phyloP scores from a whole-genome alignment of 2,329 filamentous ascomycete genomes.

The Lasiodiplodia hormozganensis region DNA sequence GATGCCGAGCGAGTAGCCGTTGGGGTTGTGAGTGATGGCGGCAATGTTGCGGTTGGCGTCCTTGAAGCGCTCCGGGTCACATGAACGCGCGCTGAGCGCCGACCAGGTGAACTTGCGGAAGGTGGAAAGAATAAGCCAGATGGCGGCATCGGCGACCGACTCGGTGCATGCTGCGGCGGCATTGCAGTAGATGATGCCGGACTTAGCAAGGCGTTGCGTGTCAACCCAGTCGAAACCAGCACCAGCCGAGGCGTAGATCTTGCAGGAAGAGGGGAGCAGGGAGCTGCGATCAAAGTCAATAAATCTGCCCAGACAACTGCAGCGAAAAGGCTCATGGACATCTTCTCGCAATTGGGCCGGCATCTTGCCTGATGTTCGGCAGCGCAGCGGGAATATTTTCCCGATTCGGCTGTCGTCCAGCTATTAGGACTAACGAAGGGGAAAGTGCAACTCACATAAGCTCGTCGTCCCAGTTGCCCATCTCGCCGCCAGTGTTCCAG shows the following conservation, averaged over 20 bases:
- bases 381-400: conserved; percentile 22
- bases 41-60: conserved; percentile 31
- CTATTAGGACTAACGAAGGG: background rate
- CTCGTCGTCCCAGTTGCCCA: conserved; percentile 68
- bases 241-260: conserved; percentile 66
- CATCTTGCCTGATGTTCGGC: background rate
- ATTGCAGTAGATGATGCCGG: conserved; percentile 53
- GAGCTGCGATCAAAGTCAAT: conserved; percentile 33
- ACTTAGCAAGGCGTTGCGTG: conserved; percentile 60
- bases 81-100: conserved; percentile 32
- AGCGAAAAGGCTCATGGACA: background rate
- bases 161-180: conserved; percentile 64
- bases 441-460: conserved; percentile 51
- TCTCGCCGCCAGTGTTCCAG: conserved; percentile 67
- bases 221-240: conserved; percentile 71
- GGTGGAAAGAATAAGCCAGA: conserved; percentile 64
- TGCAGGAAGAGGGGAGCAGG: conserved; percentile 60
- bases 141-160: conserved; percentile 72
- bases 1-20: conserved; percentile 40
- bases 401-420: conserved; percentile 17
- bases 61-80: conserved; percentile 30
- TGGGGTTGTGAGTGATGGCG: conserved; percentile 35
- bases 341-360: too few species aligned
- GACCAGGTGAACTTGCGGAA: conserved; percentile 52
- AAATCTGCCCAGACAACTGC: background rate